phyloP scores from a whole-genome alignment of 352 stramenopile species.

The Pythium rishiriense region DNA sequence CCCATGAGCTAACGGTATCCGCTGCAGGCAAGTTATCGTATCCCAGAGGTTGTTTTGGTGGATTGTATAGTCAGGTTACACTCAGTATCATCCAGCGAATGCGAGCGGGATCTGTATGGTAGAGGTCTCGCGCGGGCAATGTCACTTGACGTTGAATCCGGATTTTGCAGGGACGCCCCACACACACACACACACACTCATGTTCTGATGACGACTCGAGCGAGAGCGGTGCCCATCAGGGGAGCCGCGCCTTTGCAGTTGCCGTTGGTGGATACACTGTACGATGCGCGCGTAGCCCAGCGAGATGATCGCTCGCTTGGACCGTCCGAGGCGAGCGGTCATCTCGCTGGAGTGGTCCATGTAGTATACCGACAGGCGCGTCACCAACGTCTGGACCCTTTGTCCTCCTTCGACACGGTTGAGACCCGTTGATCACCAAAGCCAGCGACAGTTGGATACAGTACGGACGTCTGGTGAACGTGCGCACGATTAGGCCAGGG shows the following conservation, averaged over 20 bases:
- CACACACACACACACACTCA: not conserved
- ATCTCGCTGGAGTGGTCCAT: no score
- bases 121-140: not conserved
- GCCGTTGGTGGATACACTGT: not conserved
- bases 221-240: not conserved
- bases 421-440: no score
- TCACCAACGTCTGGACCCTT: no score
- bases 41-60: not conserved
- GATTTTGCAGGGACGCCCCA: not conserved
- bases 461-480: no score
- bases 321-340: no score
- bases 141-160: not conserved
- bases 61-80: not conserved
- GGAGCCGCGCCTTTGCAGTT: not conserved
- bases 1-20: not conserved
- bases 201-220: constrained; percentile 1
- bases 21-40: not conserved
- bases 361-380: no score
- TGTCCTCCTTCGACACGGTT: no score
- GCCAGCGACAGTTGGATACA: no score
- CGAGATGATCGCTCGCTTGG: no score
- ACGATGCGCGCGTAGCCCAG: no score
- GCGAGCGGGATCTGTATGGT: not conserved
- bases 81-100: not conserved
- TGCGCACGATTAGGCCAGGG: no score